phyloP scores from a whole-genome alignment of 805 yeast genomes.

The Starmerella tilneyi region DNA sequence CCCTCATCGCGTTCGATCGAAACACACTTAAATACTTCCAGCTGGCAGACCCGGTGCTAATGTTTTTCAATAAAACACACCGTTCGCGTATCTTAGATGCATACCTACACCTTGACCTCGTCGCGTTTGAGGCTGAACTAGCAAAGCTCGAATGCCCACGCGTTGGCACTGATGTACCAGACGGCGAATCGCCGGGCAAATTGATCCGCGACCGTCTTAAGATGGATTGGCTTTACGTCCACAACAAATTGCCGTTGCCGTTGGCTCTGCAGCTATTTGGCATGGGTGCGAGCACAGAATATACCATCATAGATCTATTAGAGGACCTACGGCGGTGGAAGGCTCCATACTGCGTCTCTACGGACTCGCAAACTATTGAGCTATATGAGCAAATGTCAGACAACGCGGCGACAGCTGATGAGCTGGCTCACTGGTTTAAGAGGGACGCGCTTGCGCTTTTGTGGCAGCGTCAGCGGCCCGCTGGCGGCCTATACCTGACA shows the following conservation, averaged over 20 bases:
- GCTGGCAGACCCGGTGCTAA: constrained; percentile 5
- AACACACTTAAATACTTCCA: constrained; percentile 10
- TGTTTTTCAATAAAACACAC: neutral
- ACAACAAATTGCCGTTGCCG: constrained; percentile 5
- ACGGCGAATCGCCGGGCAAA: neutral
- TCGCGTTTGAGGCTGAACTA: constrained; percentile 1
- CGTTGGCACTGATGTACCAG: neutral
- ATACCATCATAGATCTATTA: constrained; percentile 5
- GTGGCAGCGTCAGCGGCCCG: constrained; percentile 7
- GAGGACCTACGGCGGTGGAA: constrained; percentile 14
- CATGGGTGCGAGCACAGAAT: neutral
- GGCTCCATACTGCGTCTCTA: constrained; percentile 13
- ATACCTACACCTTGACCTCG: constrained; percentile 2
- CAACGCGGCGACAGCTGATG: neutral
- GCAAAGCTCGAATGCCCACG: neutral
- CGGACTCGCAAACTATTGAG: constrained; percentile 2
- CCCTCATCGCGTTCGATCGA: constrained; percentile 8
- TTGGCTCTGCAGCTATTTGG: constrained; percentile 2
- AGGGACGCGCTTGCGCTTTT: constrained; percentile 10
- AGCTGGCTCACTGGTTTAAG: constrained; percentile 5
- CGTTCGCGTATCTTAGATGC: constrained; percentile 2
- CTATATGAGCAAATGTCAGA: neutral
- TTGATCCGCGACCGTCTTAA: neutral
- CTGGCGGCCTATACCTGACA: too few species aligned
- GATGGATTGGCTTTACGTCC: constrained; percentile 12